Conservation (phyloP, 73 alveolate genomes). For the Paramecium octaurelia region DNA sequence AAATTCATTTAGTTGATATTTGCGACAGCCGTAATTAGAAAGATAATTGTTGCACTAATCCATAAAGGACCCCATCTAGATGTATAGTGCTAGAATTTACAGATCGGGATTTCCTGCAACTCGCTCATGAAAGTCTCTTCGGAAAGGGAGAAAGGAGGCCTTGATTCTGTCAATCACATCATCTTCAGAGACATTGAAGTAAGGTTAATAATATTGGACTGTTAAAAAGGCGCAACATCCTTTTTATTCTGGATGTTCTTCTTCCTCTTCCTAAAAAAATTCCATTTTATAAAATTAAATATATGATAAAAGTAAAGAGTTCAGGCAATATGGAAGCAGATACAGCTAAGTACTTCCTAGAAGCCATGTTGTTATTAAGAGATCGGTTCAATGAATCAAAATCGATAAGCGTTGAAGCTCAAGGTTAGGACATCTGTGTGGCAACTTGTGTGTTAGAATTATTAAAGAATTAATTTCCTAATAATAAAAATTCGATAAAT, state of each 20-base stretch:
- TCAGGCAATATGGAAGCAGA: neutral
- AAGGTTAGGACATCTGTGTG: neutral
- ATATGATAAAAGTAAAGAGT: neutral
- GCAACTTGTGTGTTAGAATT: neutral
- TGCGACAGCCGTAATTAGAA: constrained; percentile 12
- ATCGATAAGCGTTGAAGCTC: neutral
- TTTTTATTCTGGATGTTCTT: neutral
- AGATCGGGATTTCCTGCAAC: constrained; percentile 11
- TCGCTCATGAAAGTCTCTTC: neutral
- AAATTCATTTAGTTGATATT: neutral
- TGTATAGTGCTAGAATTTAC: neutral
- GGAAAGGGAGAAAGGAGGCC: constrained; percentile 6
- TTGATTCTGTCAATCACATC: neutral
- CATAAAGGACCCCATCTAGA: constrained; percentile 37
- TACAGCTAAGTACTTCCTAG: neutral
- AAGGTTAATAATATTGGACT: neutral
- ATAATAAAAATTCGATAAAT: neutral
- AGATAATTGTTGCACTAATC: constrained; percentile 31
- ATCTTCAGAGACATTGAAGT: neutral
- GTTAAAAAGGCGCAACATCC: constrained; percentile 7
- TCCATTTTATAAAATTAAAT: neutral
- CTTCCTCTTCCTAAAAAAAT: neutral
- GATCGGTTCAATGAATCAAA: neutral
- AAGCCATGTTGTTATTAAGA: neutral
- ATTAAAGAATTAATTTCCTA: constrained; percentile 12